A percentile compares a stretch with the other conserved stretches of the same genome.
phyloP scores from a whole-genome alignment of 768 basidiomycete species.

The Lenzites betulinus region DNA sequence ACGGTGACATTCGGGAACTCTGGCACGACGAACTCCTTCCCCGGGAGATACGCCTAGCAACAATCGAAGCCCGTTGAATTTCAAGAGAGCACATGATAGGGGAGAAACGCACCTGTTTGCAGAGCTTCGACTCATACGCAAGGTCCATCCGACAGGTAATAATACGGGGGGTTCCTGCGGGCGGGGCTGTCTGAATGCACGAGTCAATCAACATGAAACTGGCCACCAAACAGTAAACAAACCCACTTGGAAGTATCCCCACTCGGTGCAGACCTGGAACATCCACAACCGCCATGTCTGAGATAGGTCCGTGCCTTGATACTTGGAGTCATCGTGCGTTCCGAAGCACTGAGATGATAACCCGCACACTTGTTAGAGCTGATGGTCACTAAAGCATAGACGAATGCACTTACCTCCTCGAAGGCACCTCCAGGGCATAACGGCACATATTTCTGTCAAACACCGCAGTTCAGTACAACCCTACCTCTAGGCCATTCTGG shows the following conservation, averaged over 20 bases:
- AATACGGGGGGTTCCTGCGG: conserved; percentile 63
- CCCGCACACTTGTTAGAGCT: not conserved
- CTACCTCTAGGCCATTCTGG: conserved; percentile 33
- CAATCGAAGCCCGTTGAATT: not conserved
- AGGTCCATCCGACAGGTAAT: conserved; percentile 77
- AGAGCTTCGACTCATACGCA: conserved; percentile 71
- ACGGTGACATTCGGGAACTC: conserved; percentile 73
- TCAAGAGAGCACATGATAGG: not conserved
- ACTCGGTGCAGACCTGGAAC: conserved; percentile 93
- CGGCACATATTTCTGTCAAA: conserved; percentile 51
- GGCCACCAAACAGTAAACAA: conserved; percentile 21
- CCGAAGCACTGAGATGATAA: conserved; percentile 72
- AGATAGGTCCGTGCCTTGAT: conserved; percentile 57
- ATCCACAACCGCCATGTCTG: conserved; percentile 86
- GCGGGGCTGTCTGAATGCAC: conserved; percentile 64
- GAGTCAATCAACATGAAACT: not conserved
- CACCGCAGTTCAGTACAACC: conserved; percentile 7
- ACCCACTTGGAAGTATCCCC: conserved; percentile 87
- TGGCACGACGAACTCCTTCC: conserved; percentile 74
- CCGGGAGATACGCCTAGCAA: conserved; percentile 71
- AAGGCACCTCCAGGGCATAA: conserved; percentile 55
- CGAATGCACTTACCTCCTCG: conserved; percentile 48
- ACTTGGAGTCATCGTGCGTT: conserved; percentile 70
- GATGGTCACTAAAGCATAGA: not conserved
- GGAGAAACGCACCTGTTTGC: conserved; percentile 50